Evolutionary conservation across 2,329 filamentous ascomycete species (phyloP).

Genomic region (Epichloe sylvatica): DNA sequence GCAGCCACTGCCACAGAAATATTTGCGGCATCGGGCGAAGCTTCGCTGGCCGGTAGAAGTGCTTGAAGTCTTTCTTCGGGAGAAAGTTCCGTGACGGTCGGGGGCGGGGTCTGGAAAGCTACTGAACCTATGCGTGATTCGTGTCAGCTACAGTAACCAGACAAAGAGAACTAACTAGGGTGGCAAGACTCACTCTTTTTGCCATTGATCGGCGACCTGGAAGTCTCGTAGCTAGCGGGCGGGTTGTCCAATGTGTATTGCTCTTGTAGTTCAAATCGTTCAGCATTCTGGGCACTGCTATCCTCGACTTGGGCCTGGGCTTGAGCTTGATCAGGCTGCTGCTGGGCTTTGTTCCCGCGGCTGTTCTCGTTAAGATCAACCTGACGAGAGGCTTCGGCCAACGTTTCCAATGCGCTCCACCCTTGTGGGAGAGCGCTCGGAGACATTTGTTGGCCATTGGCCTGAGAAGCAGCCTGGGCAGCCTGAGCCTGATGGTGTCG

Average conservation of each 20-base stretch:
- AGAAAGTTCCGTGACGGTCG: slow-evolving; percentile 22
- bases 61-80: slow-evolving; percentile 38
- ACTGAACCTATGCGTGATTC: slow-evolving; percentile 4
- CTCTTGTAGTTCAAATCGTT: slow-evolving; percentile 41
- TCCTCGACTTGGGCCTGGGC: slow-evolving; percentile 12
- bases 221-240: slow-evolving; percentile 32
- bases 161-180: not conserved
- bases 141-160: not conserved
- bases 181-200: slow-evolving; percentile 15
- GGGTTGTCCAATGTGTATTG: slow-evolving; percentile 45
- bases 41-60: slow-evolving; percentile 23
- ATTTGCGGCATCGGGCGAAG: slow-evolving; percentile 31
- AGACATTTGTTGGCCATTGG: slow-evolving; percentile 16
- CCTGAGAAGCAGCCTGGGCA: slow-evolving; percentile 7
- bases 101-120: slow-evolving; percentile 13
- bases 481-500: slow-evolving; percentile 11
- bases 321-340: slow-evolving; percentile 16
- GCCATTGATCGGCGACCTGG: slow-evolving; percentile 11
- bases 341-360: slow-evolving; percentile 29
- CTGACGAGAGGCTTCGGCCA: slow-evolving; percentile 77
- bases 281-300: slow-evolving; percentile 14
- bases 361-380: slow-evolving; percentile 53
- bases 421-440: slow-evolving; percentile 34
- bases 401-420: slow-evolving; percentile 71
- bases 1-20: slow-evolving; percentile 44